Conservation (phyloP, 257 asterid species). For the Plantago ovata region DNA sequence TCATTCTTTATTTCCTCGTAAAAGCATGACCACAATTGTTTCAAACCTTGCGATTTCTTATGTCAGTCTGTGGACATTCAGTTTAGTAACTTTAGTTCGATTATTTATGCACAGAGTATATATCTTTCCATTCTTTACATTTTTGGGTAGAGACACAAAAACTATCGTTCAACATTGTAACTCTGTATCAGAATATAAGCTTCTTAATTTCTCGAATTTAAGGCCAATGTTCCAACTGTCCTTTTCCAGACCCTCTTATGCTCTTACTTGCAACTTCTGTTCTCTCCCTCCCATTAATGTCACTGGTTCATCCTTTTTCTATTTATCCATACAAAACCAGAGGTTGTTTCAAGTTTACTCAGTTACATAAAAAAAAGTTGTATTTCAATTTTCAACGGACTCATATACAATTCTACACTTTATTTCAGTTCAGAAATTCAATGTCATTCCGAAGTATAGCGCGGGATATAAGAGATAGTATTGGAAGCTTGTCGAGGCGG, state of each 20-base stretch:
- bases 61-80: neutral
- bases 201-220: conserved; percentile 42
- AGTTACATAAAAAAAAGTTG: conserved; percentile 33
- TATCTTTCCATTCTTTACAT: conserved; percentile 18
- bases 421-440: conserved; percentile 24
- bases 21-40: too few species aligned
- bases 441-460: conserved; percentile 97
- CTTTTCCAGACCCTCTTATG: conserved; percentile 24
- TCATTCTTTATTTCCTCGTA: too few species aligned
- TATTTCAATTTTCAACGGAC: conserved; percentile 19
- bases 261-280: neutral
- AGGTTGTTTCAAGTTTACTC: conserved; percentile 15
- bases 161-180: conserved; percentile 21
- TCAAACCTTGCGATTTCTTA: too few species aligned
- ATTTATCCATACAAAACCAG: conserved; percentile 24
- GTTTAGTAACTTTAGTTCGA: neutral
- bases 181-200: conserved; percentile 30
- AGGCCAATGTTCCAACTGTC: conserved; percentile 33
- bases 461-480: conserved; percentile 74
- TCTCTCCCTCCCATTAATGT: conserved; percentile 17
- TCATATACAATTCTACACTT: neutral
- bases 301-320: conserved; percentile 25
- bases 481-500: conserved; percentile 86
- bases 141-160: conserved; percentile 15
- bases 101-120: conserved; percentile 11